Percentiles rank a stretch among this genome's conserved stretches.
Conservation (phyloP, 768 basidiomycete genomes). For the Mycena sanguinolenta region DNA sequence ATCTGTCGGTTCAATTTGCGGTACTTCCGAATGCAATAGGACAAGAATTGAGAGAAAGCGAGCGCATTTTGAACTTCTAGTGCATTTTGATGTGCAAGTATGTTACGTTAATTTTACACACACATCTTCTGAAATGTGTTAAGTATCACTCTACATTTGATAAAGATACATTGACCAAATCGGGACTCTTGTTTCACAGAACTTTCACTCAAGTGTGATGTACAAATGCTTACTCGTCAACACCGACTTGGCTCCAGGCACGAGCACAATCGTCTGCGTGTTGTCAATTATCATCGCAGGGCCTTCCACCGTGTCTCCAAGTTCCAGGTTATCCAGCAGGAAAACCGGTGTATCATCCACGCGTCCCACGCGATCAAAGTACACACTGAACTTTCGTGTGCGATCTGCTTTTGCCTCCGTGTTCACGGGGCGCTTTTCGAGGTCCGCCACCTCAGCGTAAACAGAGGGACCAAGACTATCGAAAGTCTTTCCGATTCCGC, state of each 20-base stretch:
- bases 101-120: too few species aligned
- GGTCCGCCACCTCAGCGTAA: constrained; percentile 75
- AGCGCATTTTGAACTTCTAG: too few species aligned
- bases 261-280: constrained; percentile 94
- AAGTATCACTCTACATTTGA: too few species aligned
- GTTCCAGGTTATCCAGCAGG: constrained; percentile 70
- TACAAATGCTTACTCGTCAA: constrained; percentile 79
- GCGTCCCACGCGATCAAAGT: constrained; percentile 86
- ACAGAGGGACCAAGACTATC: constrained; percentile 85
- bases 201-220: constrained; percentile 56
- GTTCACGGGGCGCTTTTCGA: constrained; percentile 59
- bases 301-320: constrained; percentile 82
- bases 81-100: too few species aligned
- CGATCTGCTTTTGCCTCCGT: constrained; percentile 61
- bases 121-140: too few species aligned
- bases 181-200: background rate
- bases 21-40: too few species aligned
- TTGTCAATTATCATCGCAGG: constrained; percentile 96
- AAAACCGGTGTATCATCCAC: constrained; percentile 86
- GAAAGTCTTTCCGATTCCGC: constrained; percentile 92
- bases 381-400: constrained; percentile 67
- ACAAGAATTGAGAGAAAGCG: too few species aligned
- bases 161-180: background rate
- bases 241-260: constrained; percentile 77
- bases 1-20: too few species aligned